Evolutionary conservation across 345 rosid species (phyloP).

Genomic region (Eucalyptus fibrosa): DNA sequence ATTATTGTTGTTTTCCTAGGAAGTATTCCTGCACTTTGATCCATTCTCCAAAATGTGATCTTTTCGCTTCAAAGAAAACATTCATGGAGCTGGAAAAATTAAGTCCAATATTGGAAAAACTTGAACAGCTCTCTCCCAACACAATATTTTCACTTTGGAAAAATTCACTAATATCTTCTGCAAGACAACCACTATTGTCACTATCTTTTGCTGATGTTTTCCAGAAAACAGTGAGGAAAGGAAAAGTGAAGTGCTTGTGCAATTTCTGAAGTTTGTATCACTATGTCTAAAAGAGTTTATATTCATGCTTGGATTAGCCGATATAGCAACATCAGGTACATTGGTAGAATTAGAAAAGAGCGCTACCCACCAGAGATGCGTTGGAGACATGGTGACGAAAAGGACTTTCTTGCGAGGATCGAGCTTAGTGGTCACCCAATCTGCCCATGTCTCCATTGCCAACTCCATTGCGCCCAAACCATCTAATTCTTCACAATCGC

Average conservation of each 20-base stretch:
- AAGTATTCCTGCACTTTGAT: not conserved
- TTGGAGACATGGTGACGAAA: conserved; percentile 93
- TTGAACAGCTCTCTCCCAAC: not conserved
- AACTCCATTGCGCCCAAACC: conserved; percentile 77
- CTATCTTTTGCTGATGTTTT: not conserved
- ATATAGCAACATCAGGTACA: not conserved
- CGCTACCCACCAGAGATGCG: conserved; percentile 59
- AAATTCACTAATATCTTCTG: not conserved
- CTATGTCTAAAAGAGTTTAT: not conserved
- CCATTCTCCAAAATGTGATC: not conserved
- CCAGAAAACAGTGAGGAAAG: not conserved
- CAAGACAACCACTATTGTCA: not conserved
- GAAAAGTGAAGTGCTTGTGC: not conserved
- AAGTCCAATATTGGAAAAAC: not conserved
- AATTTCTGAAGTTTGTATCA: not conserved
- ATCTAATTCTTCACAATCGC: conserved; percentile 70
- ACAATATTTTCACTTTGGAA: not conserved
- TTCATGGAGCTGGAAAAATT: not conserved
- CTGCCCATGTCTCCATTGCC: conserved; percentile 92
- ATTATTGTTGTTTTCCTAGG: not conserved
- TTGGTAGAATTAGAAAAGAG: not conserved
- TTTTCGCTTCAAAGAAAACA: not conserved
- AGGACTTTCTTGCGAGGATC: conserved; percentile 47
- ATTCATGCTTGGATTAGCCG: not conserved
- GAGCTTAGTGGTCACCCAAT: conserved; percentile 54